Evolutionary conservation across 2,329 filamentous ascomycete genomes (phyloP), one percentile per base, ranked within the genome.

Genomic region (Thielaviopsis ethacetica): DNA sequence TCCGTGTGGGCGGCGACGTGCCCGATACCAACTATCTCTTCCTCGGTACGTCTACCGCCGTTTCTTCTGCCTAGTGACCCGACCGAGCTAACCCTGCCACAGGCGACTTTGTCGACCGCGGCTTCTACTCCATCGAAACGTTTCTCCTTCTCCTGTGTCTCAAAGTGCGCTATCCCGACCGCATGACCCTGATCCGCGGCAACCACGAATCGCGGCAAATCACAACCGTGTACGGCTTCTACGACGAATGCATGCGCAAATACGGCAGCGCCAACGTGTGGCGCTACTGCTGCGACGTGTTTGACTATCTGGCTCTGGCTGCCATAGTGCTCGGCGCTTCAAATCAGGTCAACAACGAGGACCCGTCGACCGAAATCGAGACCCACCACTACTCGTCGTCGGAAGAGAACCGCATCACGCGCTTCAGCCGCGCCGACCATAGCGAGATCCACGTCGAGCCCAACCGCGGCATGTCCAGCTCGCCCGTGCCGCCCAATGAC

Each of bases 181-280:
- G 93, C 65, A 96, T 97, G 75, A 97, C 93, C 3, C 80, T 97
- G 50, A 95, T 97, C 67, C 82, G 91, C 63, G 91, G 91, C 63
- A 95, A 95, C 70, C 90, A 95, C 75, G 91, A 97, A 72, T 96
- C 91, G 52, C 83, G 91, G 61, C 91, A 97, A 71, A 97, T 97
- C 64, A 97, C 91, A 22, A 95, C 89, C 5, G 91, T 97, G 15
- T 97, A 97, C 70, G 91, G 91, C 63, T 97, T 97, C 75, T 97
- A 97, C 74, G 91, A 97, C 68, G 91, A 97, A 73, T 97, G 91
- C 67, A 77, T 96, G 63, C 80, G 91, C 58, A 97, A 97, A 73
- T 97, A 97, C 68, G 91, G 91, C 62, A 95, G 86, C 68, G 91
- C 91, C 44, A 97, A 96, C 66, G 91, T 97, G 1, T 97, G 91